Evolutionary conservation across 345 rosid species (phyloP), one percentile per base, ranked within the genome.

Genomic region (Anacardium occidentale): DNA sequence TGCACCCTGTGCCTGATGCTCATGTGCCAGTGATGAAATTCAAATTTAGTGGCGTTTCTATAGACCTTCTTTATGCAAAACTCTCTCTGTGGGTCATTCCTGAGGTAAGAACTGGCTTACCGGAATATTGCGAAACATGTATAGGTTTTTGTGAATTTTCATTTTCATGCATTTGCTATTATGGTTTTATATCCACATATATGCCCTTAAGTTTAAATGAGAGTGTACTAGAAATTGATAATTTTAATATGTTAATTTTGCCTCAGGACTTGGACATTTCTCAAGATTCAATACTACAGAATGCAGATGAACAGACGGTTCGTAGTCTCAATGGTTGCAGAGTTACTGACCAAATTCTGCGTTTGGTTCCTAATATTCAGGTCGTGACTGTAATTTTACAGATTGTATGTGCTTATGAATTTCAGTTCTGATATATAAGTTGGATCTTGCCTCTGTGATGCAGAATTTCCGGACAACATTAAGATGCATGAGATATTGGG

Each of bases 261-360:
- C n/a, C 55, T 52, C 89, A 95, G 99, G 96, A 95, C 85, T 78
- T 95, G 53, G 99, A 92, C 74, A 70, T 95, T 78, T 92, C 96
- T 20, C 97, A 92, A 78, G 99, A 91, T 74, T 87, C 97, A 37
- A 89, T 92, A 67, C 80, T 95, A 73, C 98, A 92, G 75, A 92
- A 87, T 80, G 83, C 93, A 18, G 99, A 95, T 82, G 98, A 92
- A 45, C 96, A 91, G 85, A 91, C 98, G 68, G 98, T 95, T 77
- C 96, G 94, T 69, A 95, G 99, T 80, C 98, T 95, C 72, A 95
- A 95, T 67, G 99, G 99, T 57, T 95, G 99, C 83, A 86, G 99
- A 85, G 98, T 95, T 51, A 95, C 99, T 76, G 99, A 95, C 88
- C 99, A 92, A 70, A 91, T 95, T 84, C 79, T 95, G 84, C 97